Evolutionary conservation across 1,139 yeast species (phyloP).

Genomic region (Pneumocystis murina): DNA sequence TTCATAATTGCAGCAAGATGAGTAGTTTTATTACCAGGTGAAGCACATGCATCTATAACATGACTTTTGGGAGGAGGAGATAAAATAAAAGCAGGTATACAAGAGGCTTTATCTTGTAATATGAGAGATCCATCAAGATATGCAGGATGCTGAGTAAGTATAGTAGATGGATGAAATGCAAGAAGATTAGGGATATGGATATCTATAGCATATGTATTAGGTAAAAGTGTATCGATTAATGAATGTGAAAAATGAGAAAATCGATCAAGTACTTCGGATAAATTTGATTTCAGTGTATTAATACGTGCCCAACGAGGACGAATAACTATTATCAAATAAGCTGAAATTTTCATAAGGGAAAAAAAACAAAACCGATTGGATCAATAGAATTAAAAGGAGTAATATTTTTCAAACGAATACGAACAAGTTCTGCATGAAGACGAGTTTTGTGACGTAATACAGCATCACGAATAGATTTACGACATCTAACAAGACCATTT

Average conservation of each 20-base stretch:
- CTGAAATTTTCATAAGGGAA: not conserved
- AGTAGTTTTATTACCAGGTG: conserved; percentile 96
- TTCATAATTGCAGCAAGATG: conserved; percentile 57
- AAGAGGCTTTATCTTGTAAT: conserved; percentile 90
- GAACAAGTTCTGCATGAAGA: conserved; percentile 64
- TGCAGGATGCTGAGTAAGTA: conserved; percentile 3
- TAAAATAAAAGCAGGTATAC: conserved; percentile 56
- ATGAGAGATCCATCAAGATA: conserved; percentile 66
- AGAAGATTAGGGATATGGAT: conserved; percentile 49
- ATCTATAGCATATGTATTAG: conserved; percentile 7
- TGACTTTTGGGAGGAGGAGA: conserved; percentile 36
- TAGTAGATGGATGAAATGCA: conserved; percentile 38
- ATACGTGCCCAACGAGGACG: conserved; percentile 85
- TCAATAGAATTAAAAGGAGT: not conserved
- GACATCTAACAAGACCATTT: conserved; percentile 76
- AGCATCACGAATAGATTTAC: conserved; percentile 73
- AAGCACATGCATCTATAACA: conserved; percentile 88
- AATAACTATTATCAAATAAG: not conserved
- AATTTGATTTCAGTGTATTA: conserved; percentile 40
- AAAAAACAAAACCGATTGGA: not conserved
- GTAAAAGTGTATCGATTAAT: conserved; percentile 26
- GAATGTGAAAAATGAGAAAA: conserved; percentile 25
- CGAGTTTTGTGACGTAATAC: conserved; percentile 65
- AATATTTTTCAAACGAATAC: conserved; percentile 42
- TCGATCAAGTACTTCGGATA: conserved; percentile 29